A percentile compares a stretch with the other conserved stretches of the same genome.
Conservation (phyloP, 176 grass and related monocot species). For the Alopecurus myosuroides region DNA sequence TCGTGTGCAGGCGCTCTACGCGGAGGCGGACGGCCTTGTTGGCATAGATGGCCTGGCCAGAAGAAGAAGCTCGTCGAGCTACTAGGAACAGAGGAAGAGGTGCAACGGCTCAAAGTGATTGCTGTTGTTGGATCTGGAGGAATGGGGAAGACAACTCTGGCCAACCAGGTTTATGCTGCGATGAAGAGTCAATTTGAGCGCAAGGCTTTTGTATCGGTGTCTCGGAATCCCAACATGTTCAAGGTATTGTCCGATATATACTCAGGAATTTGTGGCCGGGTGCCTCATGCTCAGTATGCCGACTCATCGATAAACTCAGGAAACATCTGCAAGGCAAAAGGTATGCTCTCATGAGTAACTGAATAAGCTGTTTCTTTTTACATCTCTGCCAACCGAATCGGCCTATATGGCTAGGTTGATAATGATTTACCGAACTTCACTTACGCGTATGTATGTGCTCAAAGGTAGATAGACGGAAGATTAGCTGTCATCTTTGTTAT, state of each 20-base stretch:
- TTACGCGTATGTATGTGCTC: no score
- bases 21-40: neutral
- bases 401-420: neutral
- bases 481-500: neutral
- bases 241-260: neutral
- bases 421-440: neutral
- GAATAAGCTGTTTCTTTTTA: neutral
- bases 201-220: neutral
- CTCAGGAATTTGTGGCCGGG: neutral
- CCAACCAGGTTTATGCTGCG: neutral
- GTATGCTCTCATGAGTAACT: neutral
- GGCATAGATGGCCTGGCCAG: neutral
- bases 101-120: neutral
- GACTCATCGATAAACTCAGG: neutral
- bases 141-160: constrained; percentile 19
- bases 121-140: constrained; percentile 14
- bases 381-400: neutral
- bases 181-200: neutral
- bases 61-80: neutral
- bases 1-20: neutral
- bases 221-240: neutral
- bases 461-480: neutral
- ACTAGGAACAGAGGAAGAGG: neutral
- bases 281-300: fast-evolving
- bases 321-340: neutral